phyloP scores from a whole-genome alignment of 805 yeast species.

The Pichia californica region DNA sequence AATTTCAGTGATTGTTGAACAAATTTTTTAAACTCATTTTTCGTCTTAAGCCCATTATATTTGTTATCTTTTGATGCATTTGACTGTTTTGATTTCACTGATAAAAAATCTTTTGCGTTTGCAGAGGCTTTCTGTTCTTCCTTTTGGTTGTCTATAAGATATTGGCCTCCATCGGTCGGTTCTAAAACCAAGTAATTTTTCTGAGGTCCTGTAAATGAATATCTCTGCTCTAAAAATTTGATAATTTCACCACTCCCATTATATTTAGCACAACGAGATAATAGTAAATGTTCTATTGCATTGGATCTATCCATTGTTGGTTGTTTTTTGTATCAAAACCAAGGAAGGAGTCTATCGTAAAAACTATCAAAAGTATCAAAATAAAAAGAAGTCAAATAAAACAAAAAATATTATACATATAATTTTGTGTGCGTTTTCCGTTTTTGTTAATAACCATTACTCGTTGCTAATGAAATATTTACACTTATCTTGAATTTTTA shows the following conservation, averaged over 20 bases:
- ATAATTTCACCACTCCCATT: constrained; percentile 31
- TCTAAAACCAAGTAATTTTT: constrained; percentile 38
- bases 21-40: constrained; percentile 38
- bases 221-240: constrained; percentile 38
- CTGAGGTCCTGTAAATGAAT: constrained; percentile 40
- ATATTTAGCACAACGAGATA: constrained; percentile 38
- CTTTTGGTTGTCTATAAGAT: constrained; percentile 12
- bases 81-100: background rate
- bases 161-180: constrained; percentile 30
- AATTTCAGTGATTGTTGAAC: constrained; percentile 31
- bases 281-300: constrained; percentile 40
- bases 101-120: background rate
- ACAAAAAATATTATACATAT: too few relatives aligned
- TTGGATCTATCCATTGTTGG: constrained; percentile 36
- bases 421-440: too few relatives aligned
- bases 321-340: too few relatives aligned
- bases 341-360: too few relatives aligned
- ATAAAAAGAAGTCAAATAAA: too few relatives aligned
- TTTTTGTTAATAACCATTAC: too few relatives aligned
- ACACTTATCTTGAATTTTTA: too few relatives aligned
- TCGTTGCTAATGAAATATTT: too few relatives aligned
- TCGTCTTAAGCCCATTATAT: constrained; percentile 21
- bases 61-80: constrained; percentile 10
- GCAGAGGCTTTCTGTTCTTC: constrained; percentile 15
- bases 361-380: too few relatives aligned